These are phyloP conservation scores for Yamadazyma kitorensis DNA, from an alignment of 805 yeast genomes.

Conservation along the genomic window DNA sequence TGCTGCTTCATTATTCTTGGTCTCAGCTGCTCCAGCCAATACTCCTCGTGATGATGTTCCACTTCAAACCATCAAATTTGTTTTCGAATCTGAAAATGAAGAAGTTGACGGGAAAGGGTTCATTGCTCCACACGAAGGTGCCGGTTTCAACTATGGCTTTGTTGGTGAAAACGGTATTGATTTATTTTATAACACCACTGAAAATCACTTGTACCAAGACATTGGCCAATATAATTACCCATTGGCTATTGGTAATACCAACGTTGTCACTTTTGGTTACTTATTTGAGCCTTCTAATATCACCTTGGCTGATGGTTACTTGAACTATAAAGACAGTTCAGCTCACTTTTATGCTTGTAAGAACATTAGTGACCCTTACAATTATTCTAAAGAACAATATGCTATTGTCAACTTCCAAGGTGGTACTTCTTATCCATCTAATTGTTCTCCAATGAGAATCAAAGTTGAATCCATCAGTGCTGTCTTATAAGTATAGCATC, in stretches of 20 bases:
- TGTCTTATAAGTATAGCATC: too few species aligned
- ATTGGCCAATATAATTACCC: conserved; percentile 1
- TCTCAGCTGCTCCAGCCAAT: conserved; percentile 11
- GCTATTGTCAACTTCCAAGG: conserved; percentile 5
- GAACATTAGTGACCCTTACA: conserved; percentile 26
- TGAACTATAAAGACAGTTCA: conserved; percentile 17
- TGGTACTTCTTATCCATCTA: too few species aligned
- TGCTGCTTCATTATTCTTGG: conserved; percentile 10
- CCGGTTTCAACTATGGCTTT: conserved; percentile 41
- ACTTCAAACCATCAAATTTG: conserved; percentile 16
- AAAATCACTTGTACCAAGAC: background rate
- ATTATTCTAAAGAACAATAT: conserved; percentile 17
- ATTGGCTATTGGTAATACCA: conserved; percentile 4
- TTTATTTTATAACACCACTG: conserved; percentile 3
- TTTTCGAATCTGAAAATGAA: conserved; percentile 21
- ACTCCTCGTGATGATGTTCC: too few species aligned
- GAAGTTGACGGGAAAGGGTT: conserved; percentile 29
- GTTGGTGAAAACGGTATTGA: conserved; percentile 19
- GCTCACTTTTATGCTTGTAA: conserved; percentile 23
- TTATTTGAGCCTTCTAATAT: conserved; percentile 4
- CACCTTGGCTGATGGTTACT: conserved; percentile 13
- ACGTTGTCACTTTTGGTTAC: background rate
- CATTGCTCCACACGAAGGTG: conserved; percentile 40
- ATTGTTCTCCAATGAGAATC: conserved; percentile 1
- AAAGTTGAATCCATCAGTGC: too few species aligned